A percentile compares a stretch with the other conserved stretches of the same genome.
Conservation (phyloP, 257 asterid species). For the Verbascum thapsus region DNA sequence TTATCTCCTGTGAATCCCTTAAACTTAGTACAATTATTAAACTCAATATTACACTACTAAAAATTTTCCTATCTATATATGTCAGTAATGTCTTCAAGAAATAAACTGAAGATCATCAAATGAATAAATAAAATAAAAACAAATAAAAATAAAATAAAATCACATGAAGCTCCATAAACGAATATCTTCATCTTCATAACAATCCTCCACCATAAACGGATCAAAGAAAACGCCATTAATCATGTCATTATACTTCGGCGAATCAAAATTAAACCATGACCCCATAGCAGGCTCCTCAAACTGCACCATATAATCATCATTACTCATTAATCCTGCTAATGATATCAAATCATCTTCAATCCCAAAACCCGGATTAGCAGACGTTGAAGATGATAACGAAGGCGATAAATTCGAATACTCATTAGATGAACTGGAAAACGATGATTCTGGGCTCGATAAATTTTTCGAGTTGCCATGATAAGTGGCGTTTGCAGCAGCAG, state of each 20-base stretch:
- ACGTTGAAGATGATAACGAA: constrained; percentile 28
- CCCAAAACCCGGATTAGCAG: constrained; percentile 4
- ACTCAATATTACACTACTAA: constrained; percentile 3
- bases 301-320: constrained; percentile 15
- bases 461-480: constrained; percentile 11
- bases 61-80: constrained; percentile 25
- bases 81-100: constrained; percentile 53
- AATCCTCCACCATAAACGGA: constrained; percentile 46
- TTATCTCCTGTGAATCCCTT: constrained; percentile 22
- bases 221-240: constrained; percentile 59
- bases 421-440: constrained; percentile 14
- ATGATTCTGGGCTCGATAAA: constrained; percentile 26
- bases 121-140: constrained; percentile 27
- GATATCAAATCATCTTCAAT: constrained; percentile 40
- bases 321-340: background rate
- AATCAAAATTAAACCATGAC: constrained; percentile 72
- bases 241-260: constrained; percentile 75
- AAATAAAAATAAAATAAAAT: background rate
- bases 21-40: background rate
- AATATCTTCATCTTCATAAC: constrained; percentile 57
- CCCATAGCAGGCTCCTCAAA: constrained; percentile 26
- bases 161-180: constrained; percentile 70
- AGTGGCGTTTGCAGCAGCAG: constrained; percentile 37
- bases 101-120: constrained; percentile 50
- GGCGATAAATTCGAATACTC: constrained; percentile 10